phyloP scores from a whole-genome alignment of 139 green algal species.

The Closterium sp. region DNA sequence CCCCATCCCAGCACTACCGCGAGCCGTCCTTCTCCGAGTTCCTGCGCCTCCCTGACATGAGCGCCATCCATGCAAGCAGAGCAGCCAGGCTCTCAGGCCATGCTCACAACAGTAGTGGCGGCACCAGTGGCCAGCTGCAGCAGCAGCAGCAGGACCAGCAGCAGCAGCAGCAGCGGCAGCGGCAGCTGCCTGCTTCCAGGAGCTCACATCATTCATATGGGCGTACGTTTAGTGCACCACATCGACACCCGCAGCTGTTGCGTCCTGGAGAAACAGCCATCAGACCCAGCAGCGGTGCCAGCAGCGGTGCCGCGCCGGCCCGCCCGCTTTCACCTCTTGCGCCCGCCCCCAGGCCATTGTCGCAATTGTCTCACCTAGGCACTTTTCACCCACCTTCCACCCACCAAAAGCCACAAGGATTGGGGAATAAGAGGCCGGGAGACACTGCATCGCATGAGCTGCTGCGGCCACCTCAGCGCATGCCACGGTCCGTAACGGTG shows the following conservation, averaged over 20 bases:
- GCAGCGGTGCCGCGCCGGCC: neutral
- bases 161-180: neutral
- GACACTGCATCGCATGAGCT: neutral
- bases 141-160: neutral
- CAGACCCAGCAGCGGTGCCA: neutral
- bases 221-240: neutral
- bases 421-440: neutral
- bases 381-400: neutral
- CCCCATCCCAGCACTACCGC: neutral
- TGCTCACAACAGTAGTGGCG: neutral
- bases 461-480: neutral
- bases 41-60: neutral
- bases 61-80: neutral
- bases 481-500: neutral
- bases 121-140: neutral
- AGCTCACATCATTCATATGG: neutral
- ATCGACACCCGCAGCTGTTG: neutral
- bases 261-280: neutral
- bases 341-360: neutral
- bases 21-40: neutral
- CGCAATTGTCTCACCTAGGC: neutral
- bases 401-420: neutral
- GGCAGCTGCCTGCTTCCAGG: neutral
- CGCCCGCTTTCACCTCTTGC: neutral
- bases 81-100: neutral